phyloP scores from a whole-genome alignment of 2,329 filamentous ascomycete genomes.

The Scedosporium boydii region DNA sequence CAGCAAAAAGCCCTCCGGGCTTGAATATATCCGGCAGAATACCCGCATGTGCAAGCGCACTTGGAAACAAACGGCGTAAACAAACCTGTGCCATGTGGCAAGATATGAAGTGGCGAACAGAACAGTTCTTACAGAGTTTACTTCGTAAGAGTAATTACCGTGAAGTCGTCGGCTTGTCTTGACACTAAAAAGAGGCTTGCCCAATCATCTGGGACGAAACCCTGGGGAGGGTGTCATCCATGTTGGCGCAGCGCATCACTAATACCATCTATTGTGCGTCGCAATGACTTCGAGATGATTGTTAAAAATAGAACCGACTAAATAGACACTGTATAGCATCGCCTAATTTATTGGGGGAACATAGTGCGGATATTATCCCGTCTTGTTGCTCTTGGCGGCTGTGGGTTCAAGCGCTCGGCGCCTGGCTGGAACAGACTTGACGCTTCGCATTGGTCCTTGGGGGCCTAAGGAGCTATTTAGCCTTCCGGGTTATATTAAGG shows the following conservation, averaged over 20 bases:
- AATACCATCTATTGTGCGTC: background rate
- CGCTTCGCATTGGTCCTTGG: too few species aligned
- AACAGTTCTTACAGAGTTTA: too few species aligned
- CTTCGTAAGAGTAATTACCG: too few species aligned
- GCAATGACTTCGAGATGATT: background rate
- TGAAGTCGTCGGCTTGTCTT: too few species aligned
- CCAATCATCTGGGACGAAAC: background rate
- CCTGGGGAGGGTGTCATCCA: background rate
- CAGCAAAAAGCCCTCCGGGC: too few species aligned
- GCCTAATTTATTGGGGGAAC: background rate
- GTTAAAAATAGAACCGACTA: background rate
- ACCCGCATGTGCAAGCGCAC: too few species aligned
- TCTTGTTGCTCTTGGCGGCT: background rate
- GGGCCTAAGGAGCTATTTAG: too few species aligned
- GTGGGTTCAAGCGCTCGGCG: background rate
- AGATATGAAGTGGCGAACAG: too few species aligned
- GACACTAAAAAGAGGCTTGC: background rate
- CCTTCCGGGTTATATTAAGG: too few species aligned
- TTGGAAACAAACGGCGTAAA: too few species aligned
- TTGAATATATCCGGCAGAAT: too few species aligned
- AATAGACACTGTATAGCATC: background rate
- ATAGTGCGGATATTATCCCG: background rate
- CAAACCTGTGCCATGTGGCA: too few species aligned
- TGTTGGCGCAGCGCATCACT: background rate
- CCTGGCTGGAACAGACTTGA: background rate